Percentiles rank a stretch among this genome's conserved stretches.
phyloP scores from a whole-genome alignment of 495 filamentous ascomycete genomes.

The Daldinia concentrica region DNA sequence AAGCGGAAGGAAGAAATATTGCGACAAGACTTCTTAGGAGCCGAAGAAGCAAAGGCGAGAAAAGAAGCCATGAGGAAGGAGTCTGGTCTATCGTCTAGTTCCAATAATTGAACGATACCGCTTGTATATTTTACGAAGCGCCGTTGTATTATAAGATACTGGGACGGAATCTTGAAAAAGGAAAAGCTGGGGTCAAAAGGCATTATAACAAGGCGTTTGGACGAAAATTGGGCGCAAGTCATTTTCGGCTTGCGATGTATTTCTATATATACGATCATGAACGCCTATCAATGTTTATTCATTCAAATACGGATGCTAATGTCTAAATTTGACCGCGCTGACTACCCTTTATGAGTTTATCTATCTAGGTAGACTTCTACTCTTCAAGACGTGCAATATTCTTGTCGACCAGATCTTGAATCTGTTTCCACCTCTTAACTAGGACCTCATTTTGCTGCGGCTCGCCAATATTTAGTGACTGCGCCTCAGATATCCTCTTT shows the following conservation, averaged over 20 bases:
- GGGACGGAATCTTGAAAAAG: neutral
- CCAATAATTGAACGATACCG: neutral
- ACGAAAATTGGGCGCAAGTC: slow-evolving; percentile 18
- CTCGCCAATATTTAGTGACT: slow-evolving; percentile 45
- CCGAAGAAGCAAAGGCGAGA: slow-evolving; percentile 69
- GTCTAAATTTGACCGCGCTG: neutral
- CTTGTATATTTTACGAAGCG: neutral
- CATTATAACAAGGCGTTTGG: slow-evolving; percentile 29
- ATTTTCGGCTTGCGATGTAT: slow-evolving; percentile 17
- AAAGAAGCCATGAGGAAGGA: slow-evolving; percentile 67
- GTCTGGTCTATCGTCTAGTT: slow-evolving; percentile 47
- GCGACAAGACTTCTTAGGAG: slow-evolving; percentile 60
- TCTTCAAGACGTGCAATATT: slow-evolving; percentile 35
- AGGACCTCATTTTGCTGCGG: slow-evolving; percentile 48
- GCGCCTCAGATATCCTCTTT: slow-evolving; percentile 48
- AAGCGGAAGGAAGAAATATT: slow-evolving; percentile 61
- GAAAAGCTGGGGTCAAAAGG: neutral
- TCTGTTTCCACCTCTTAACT: slow-evolving; percentile 63
- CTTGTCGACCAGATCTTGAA: slow-evolving; percentile 52
- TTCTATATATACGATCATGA: slow-evolving; percentile 14
- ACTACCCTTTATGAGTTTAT: neutral
- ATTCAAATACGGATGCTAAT: neutral
- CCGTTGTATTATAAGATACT: slow-evolving; percentile 23
- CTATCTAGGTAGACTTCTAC: slow-evolving; percentile 1
- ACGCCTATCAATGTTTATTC: slow-evolving; percentile 29